A percentile compares a stretch with the other conserved stretches of the same genome.
Evolutionary conservation across 768 basidiomycete genomes (phyloP).

Genomic region (Rhizopogon sp.): DNA sequence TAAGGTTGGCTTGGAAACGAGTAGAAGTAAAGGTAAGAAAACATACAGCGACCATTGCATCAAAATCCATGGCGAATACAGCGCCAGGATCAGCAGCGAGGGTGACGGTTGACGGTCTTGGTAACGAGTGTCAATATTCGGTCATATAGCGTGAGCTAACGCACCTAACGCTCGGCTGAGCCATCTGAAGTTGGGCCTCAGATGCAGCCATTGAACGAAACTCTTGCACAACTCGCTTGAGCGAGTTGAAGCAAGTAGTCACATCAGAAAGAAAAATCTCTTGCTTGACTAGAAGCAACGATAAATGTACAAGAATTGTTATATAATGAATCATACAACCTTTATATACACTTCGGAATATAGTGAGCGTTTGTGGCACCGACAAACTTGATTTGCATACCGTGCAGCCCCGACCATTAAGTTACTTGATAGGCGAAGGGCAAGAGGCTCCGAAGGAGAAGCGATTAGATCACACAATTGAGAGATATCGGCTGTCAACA

Average conservation of each 20-base stretch:
- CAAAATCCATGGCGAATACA: conserved; percentile 53
- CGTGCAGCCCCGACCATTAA: conserved; percentile 86
- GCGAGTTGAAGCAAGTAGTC: conserved; percentile 64
- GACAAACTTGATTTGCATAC: conserved; percentile 34
- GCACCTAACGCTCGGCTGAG: conserved; percentile 60
- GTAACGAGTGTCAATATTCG: not conserved
- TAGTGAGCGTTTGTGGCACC: conserved; percentile 1
- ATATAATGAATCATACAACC: conserved; percentile 19
- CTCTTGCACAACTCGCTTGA: conserved; percentile 78
- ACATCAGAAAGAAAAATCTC: conserved; percentile 82
- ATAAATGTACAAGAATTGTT: not conserved
- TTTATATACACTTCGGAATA: conserved; percentile 40
- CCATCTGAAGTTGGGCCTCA: conserved; percentile 64
- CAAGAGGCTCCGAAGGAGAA: conserved; percentile 81
- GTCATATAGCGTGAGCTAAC: conserved; percentile 8
- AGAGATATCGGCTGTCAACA: conserved; percentile 79
- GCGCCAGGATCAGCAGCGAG: conserved; percentile 46
- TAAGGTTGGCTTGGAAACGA: not conserved
- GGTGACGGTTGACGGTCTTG: conserved; percentile 47
- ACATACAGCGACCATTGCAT: conserved; percentile 58
- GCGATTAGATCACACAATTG: conserved; percentile 78
- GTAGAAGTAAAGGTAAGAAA: not conserved
- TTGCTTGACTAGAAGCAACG: conserved; percentile 59
- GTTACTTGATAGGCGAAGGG: conserved; percentile 82
- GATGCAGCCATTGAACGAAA: conserved; percentile 39